Evolutionary conservation across 129 eudicot genomes (phyloP).

Genomic region (Chrysanthemum makinoi): DNA sequence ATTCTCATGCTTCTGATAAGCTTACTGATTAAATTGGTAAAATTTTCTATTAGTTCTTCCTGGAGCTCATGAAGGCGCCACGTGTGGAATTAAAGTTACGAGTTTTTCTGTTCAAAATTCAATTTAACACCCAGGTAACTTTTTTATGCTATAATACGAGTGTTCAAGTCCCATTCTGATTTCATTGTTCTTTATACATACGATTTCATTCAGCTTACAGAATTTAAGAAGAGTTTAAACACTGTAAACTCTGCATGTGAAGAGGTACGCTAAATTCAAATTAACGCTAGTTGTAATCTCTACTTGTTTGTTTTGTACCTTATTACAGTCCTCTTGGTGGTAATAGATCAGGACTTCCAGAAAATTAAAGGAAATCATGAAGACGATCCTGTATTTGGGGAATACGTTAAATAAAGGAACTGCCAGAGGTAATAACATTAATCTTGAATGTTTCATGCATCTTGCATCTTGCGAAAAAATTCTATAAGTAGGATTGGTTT

Average conservation of each 20-base stretch:
- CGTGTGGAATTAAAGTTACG: slow-evolving; percentile 89
- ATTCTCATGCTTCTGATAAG: no score
- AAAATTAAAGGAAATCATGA: slow-evolving; percentile 87
- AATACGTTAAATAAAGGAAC: slow-evolving; percentile 87
- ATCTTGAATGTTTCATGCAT: background rate
- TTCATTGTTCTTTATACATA: background rate
- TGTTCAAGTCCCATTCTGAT: slow-evolving; percentile 19
- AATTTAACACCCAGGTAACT: slow-evolving; percentile 75
- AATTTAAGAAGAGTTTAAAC: slow-evolving; percentile 82
- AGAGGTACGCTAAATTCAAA: slow-evolving; percentile 49
- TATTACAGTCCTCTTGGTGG: slow-evolving; percentile 11
- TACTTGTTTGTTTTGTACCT: background rate
- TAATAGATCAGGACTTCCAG: slow-evolving; percentile 66
- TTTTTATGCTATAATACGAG: slow-evolving; percentile 11
- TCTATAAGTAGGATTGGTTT: no score
- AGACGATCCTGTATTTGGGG: slow-evolving; percentile 72
- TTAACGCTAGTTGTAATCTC: slow-evolving; percentile 20
- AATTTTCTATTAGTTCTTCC: slow-evolving; percentile 54
- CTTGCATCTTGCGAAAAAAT: no score
- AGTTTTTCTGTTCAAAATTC: slow-evolving; percentile 92
- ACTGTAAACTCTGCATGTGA: slow-evolving; percentile 81
- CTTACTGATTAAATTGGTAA: no score
- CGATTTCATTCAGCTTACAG: slow-evolving; percentile 62
- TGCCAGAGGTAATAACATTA: slow-evolving; percentile 71
- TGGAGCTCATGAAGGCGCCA: slow-evolving; percentile 98